Percentiles rank a stretch among this genome's conserved stretches.
phyloP scores from a whole-genome alignment of 1,139 yeast species.

The Saccharomycopsis hybrid region DNA sequence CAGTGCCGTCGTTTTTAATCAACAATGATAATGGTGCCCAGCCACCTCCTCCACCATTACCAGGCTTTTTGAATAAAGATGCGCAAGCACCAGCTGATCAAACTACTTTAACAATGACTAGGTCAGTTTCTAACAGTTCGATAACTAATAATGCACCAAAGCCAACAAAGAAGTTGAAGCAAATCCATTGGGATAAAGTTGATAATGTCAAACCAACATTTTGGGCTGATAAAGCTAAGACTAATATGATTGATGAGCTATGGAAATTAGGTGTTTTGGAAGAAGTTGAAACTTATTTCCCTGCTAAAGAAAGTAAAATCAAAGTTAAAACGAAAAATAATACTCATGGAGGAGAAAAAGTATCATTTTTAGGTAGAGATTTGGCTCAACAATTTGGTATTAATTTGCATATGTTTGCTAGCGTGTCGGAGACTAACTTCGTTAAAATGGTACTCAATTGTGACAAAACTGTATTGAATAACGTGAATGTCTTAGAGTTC shows the following conservation, averaged over 20 bases:
- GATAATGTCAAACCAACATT: conserved; percentile 67
- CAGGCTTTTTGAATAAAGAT: conserved; percentile 22
- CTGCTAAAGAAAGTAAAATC: conserved; percentile 27
- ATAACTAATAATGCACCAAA: conserved; percentile 36
- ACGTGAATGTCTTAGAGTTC: conserved; percentile 72
- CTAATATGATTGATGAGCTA: conserved; percentile 45
- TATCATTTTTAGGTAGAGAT: conserved; percentile 69
- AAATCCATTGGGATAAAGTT: conserved; percentile 92
- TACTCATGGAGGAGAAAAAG: conserved; percentile 33
- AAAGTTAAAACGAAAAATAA: conserved; percentile 27
- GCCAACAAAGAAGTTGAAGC: conserved; percentile 69
- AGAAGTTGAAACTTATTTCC: conserved; percentile 76
- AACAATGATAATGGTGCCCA: conserved; percentile 22
- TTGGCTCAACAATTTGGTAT: conserved; percentile 89
- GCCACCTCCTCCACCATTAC: conserved; percentile 24
- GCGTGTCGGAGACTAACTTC: conserved; percentile 53
- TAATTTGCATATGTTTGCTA: conserved; percentile 75
- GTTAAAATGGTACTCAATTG: conserved; percentile 64
- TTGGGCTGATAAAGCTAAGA: conserved; percentile 60
- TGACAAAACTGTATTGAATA: conserved; percentile 60
- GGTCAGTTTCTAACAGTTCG: conserved; percentile 7
- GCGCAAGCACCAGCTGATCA: conserved; percentile 22
- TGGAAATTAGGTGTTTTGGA: conserved; percentile 65
- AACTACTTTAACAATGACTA: conserved; percentile 11
- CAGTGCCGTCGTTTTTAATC: conserved; percentile 27